Base-by-base conservation (phyloP, 2,329 filamentous ascomycete species). In the Arthrobotrys conoides region DNA sequence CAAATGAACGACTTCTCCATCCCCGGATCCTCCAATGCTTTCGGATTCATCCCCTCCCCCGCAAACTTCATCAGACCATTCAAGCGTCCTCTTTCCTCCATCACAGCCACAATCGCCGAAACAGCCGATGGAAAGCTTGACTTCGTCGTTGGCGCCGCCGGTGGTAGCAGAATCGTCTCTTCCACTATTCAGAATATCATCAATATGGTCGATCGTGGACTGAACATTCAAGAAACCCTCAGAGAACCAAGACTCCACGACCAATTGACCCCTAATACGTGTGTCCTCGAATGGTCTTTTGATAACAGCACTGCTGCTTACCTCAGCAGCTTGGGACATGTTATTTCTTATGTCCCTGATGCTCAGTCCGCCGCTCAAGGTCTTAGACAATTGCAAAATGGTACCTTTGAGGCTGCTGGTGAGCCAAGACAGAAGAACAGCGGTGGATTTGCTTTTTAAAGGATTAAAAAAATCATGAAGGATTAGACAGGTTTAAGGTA, bases 341-440 rank as follows among this genome's bases (percentile, higher is more conserved):
- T 90, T 82, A 86, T 92, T 1, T 88, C 88, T 0, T 91, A 88
- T 86, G 84, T 90, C 14, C 87, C 86, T 0, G 86, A 86, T 0
- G 89, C 88, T 0, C 83, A 85, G 79, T 90, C 88, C 78, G 86
- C 87, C 3, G 89, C 88, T 2, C 90, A 97, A 84, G 91, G 89
- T 0, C 84, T 97, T 70, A 87, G 88, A 51, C 84, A 89, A 69
- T 81, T 89, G 59, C 83, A 82, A 0, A 90, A 92, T 81, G 92
- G 92, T 0, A 88, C 87, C 0, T 96, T 96, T 83, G 92, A 95
- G 85, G 92, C 92, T 2, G 92, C 89, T 0, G 89, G 90, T 0
- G 93, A 96, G 84, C 91, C 91, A 24, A 88, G 93, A 79, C 92
- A 94, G 87, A 83, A 85, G 81, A 90, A 91, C 82, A 92, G 91